Evolutionary conservation across 129 eudicot species (phyloP).

Genomic region (Artemisia argyi): DNA sequence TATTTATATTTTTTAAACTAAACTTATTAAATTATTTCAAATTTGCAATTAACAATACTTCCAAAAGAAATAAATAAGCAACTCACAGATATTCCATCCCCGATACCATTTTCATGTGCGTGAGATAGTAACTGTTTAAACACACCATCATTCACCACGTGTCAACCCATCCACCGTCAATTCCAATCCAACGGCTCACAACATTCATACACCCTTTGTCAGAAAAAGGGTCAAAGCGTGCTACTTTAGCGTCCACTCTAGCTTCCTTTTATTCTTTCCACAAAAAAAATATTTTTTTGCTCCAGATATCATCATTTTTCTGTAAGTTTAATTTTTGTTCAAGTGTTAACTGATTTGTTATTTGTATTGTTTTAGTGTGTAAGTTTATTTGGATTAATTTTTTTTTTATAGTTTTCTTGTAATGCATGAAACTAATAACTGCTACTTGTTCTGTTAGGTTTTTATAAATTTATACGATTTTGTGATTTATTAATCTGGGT

Average conservation of each 20-base stretch:
- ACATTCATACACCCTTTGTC: background rate
- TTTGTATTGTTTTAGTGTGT: too few species aligned
- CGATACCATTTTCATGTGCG: too few species aligned
- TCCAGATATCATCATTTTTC: constrained; percentile 20
- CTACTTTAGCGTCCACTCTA: constrained; percentile 31
- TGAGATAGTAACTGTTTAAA: background rate
- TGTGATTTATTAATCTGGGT: background rate
- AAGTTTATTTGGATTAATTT: too few species aligned
- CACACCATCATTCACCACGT: constrained; percentile 25
- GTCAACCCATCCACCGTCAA: too few species aligned
- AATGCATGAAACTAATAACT: background rate
- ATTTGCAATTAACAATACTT: too few species aligned
- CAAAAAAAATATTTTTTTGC: background rate
- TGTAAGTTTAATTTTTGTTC: constrained; percentile 18
- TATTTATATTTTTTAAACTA: too few species aligned
- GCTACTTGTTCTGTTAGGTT: background rate
- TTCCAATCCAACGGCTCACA: constrained; percentile 36
- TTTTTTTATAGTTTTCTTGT: too few species aligned
- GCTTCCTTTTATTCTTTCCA: constrained; percentile 10
- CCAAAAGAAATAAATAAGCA: too few species aligned
- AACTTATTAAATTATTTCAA: too few species aligned
- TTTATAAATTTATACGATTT: background rate
- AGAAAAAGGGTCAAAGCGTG: constrained; percentile 30
- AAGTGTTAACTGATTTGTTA: too few species aligned
- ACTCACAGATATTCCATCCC: too few species aligned